A percentile compares a stretch with the other conserved stretches of the same genome.
phyloP scores from a whole-genome alignment of 495 filamentous ascomycete species.

The Pyrenula massariospora region DNA sequence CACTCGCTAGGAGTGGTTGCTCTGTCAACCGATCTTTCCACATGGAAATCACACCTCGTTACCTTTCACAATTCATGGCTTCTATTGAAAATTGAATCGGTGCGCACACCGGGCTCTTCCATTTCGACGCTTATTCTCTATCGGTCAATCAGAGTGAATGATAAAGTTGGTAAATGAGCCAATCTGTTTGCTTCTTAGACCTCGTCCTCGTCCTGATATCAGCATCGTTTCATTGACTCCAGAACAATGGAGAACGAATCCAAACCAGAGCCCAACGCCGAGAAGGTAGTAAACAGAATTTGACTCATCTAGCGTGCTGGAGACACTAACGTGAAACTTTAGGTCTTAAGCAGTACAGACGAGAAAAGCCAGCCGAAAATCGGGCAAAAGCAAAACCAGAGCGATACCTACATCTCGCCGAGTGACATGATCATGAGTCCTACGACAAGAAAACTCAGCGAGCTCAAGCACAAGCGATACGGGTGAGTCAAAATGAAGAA shows the following conservation, averaged over 20 bases:
- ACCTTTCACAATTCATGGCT: too few relatives aligned
- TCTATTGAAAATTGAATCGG: too few relatives aligned
- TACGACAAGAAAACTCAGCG: conserved; percentile 79
- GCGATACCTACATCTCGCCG: conserved; percentile 62
- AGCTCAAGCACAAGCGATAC: conserved; percentile 73
- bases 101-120: too few relatives aligned
- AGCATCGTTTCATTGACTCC: too few relatives aligned
- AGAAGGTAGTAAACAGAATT: background rate
- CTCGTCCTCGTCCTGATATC: too few relatives aligned
- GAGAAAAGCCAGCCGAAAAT: background rate
- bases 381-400: background rate
- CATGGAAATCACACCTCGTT: too few relatives aligned
- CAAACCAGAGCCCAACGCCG: background rate
- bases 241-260: background rate
- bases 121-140: too few relatives aligned
- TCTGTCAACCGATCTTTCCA: too few relatives aligned
- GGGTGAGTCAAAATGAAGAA: conserved; percentile 36
- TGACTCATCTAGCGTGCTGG: background rate
- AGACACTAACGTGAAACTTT: background rate
- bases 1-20: too few relatives aligned
- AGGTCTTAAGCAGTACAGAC: background rate
- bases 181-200: too few relatives aligned
- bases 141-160: too few relatives aligned
- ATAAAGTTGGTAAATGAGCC: too few relatives aligned
- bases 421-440: conserved; percentile 89